Conservation (phyloP, 768 basidiomycete species). For the Clitopilus passeckerianus region DNA sequence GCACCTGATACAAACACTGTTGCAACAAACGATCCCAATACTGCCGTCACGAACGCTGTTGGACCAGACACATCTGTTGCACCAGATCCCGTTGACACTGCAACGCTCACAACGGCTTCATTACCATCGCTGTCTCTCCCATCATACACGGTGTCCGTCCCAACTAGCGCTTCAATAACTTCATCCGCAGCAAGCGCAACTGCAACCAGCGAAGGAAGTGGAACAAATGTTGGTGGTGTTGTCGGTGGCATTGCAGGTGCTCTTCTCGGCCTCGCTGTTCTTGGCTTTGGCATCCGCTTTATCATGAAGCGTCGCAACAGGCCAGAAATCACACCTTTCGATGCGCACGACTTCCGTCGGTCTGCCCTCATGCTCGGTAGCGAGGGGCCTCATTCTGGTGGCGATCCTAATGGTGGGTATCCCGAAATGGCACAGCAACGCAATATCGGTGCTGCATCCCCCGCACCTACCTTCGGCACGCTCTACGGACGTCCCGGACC, state of each 20-base stretch:
- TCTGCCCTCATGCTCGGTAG: constrained; percentile 56
- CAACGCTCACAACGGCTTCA: background rate
- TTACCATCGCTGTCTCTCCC: background rate
- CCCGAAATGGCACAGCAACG: constrained; percentile 34
- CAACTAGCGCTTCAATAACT: constrained; percentile 1
- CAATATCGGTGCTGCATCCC: constrained; percentile 13
- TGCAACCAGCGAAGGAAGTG: constrained; percentile 7
- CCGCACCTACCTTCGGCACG: constrained; percentile 26
- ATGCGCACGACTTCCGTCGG: constrained; percentile 54
- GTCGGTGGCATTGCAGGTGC: constrained; percentile 42
- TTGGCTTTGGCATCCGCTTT: constrained; percentile 36
- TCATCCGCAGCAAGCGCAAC: constrained; percentile 14
- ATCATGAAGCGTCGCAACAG: constrained; percentile 30
- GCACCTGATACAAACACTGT: background rate
- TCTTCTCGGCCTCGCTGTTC: constrained; percentile 33
- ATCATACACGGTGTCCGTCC: background rate
- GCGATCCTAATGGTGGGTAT: constrained; percentile 34
- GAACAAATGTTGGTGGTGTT: constrained; percentile 23
- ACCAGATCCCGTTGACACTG: background rate
- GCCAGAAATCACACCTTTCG: constrained; percentile 43
- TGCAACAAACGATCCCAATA: background rate
- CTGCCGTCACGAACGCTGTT: background rate
- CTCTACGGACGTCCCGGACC: constrained; percentile 24
- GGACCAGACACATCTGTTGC: background rate
- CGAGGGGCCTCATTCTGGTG: constrained; percentile 29